Evolutionary conservation across 2,329 filamentous ascomycete species (phyloP), one percentile per base, ranked within the genome.

Genomic region (Metarhizium guizhouense): DNA sequence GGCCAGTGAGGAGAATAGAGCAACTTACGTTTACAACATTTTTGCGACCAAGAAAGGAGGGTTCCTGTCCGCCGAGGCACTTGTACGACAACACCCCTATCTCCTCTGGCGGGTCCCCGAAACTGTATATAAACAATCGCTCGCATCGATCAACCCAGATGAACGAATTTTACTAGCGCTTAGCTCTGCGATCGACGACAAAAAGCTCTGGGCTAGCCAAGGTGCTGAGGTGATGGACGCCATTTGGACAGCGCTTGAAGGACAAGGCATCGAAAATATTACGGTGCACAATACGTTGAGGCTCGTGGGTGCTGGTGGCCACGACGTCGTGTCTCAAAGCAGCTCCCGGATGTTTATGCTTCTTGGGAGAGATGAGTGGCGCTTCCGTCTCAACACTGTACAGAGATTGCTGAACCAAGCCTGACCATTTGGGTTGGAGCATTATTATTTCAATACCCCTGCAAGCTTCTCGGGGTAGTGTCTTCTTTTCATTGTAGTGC

Each of bases 21-120:
- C 58, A 8, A 47, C 56, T 10, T 67, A 71, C 51, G 48, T 63
- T n/a, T 57, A 59, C 47, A 52, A 56, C 29, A 59, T 65, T 47
- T 60, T 53, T 43, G 59, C 47, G 54, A 60, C 52, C 55, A 65
- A 55, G 54, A 62, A 29, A 54, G 64, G 62, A 6, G 65, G 64
- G 20, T 62, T 68, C 47, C 61, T 62, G 13, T 54, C 53, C 36
- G 54, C 59, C 0, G 56, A 55, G 7, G 51, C 57, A 10, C 57
- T 71, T 4, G 51, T 69, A 38, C 60, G 54, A 10, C 59, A 65
- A 8, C 67, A 72, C 34, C 70, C 71, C 1, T 71, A 72, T 55
- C 66, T 74, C 47, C 67, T 74, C 58, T 74, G 70, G 69, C 65
- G 68, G 3, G 65, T 71, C 20, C 69, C 70, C 1, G 51, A 56